These are phyloP conservation scores for Lachancea sp. DNA, from an alignment of 805 yeast genomes.

Conservation along the genomic window DNA sequence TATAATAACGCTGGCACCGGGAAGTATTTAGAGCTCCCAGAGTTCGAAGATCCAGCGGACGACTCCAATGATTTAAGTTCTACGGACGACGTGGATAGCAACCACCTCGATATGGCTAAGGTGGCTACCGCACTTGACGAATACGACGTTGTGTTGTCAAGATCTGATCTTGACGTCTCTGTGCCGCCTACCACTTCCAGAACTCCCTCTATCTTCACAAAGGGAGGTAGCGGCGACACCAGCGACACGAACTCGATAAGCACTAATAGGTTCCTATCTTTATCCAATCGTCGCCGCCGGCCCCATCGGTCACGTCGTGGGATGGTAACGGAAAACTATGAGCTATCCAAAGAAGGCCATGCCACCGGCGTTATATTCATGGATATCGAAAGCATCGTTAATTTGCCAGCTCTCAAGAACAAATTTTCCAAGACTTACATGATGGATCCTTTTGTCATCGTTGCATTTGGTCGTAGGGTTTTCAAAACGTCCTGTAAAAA, in stretches of 20 bases:
- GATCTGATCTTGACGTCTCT: neutral
- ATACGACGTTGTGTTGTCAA: conserved; percentile 21
- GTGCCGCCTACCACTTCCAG: neutral
- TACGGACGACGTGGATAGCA: conserved; percentile 6
- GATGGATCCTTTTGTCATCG: conserved; percentile 94
- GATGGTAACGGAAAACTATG: conserved; percentile 17
- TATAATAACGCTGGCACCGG: neutral
- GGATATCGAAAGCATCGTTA: conserved; percentile 67
- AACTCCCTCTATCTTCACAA: neutral
- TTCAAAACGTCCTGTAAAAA: conserved; percentile 79
- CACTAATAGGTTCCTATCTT: neutral
- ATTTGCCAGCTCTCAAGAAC: conserved; percentile 71
- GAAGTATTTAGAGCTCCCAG: neutral
- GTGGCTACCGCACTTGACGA: conserved; percentile 27
- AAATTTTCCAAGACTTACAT: conserved; percentile 69
- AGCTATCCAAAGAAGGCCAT: conserved; percentile 26
- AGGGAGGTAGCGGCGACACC: neutral
- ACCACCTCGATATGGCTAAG: conserved; percentile 14
- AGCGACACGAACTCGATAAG: conserved; percentile 1
- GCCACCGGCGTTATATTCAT: conserved; percentile 65
- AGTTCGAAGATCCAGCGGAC: neutral
- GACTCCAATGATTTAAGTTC: conserved; percentile 9
- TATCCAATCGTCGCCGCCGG: neutral
- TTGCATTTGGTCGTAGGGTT: conserved; percentile 82
- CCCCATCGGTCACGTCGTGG: conserved; percentile 6